Evolutionary conservation across 2,329 filamentous ascomycete genomes (phyloP), one percentile per base, ranked within the genome.

Genomic region (Colletotrichum noveboracense): DNA sequence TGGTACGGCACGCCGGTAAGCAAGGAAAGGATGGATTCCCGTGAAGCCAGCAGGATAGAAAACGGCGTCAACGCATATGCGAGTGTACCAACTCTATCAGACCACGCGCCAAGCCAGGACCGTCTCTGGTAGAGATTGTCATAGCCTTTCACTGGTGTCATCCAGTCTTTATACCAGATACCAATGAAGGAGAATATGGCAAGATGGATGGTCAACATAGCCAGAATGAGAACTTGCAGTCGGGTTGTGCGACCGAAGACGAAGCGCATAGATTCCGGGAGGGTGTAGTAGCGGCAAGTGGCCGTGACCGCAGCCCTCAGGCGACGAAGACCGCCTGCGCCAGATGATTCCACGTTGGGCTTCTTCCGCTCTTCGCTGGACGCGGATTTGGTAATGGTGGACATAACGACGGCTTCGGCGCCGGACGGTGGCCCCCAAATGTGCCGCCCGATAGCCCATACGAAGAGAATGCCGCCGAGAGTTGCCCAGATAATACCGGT

Each of bases 11-110:
- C 87, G 2, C 94, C 94, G 0, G 94, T 96, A 65, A 95, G 82
- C 16, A 94, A 81, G 1, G 92, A 94, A 6, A 96, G 88, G 3
- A 95, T 85, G 1, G 92, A 94, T 81, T 96, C 94, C 55, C 94
- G 89, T 73, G 88, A 92, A n/a, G 90, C 88, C 14, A 96, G 87
- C 64, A 94, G 83, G 34, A 96, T 85, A 1, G 92, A 92, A 1
- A 96, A 86, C 0, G 94, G 94, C 0, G 94, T 95, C 12, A 96
- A 87, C 1, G 93, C 94, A 79, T 94, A 96, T 2, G 94, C 94
- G 0, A 96, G 83, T 3, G 93, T 88, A 9, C 94, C 94, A 5
- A 95, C 82, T 18, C 94, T 90, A 81, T 96, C 92, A 0, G 91
- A 87, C 86, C 91, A 95, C 0, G 92, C 91, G 1, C 94, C 93